Evolutionary conservation across 257 asterid genomes (phyloP), one percentile per base, ranked within the genome.

Genomic region (Cinchona pubescens): DNA sequence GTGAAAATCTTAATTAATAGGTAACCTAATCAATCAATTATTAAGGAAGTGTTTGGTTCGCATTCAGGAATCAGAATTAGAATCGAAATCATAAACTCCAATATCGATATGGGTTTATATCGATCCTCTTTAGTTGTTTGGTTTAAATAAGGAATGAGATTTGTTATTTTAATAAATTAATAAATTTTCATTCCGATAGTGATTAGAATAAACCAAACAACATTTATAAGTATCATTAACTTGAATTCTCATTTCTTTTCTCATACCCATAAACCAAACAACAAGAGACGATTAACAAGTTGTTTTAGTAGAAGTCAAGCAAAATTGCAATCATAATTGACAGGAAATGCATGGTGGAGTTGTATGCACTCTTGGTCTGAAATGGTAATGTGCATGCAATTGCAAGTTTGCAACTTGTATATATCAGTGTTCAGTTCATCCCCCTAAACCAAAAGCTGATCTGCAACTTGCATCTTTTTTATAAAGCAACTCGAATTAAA

Each of bases 221-320:
- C n/a, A n/a, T n/a, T n/a, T n/a, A n/a, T n/a, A n/a, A n/a, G n/a
- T n/a, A n/a, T n/a, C n/a, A n/a, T n/a, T n/a, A n/a, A n/a, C n/a
- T n/a, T n/a, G n/a, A n/a, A n/a, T n/a, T n/a, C n/a, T n/a, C n/a
- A n/a, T n/a, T n/a, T n/a, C n/a, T n/a, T n/a, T n/a, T n/a, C n/a
- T n/a, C n/a, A n/a, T n/a, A n/a, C n/a, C n/a, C n/a, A n/a, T n/a
- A n/a, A n/a, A n/a, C n/a, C n/a, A n/a, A n/a, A n/a, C n/a, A n/a
- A n/a, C n/a, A n/a, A n/a, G n/a, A n/a, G n/a, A n/a, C n/a, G 65
- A 27, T 27, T 59, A 73, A 12, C 77, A 73, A 73, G 49, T 61
- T 19, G 69, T 40, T 37, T 21, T 7, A 38, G n/a, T 16, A 11
- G 69, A 27, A 48, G n/a, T n/a, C n/a, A n/a, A 73, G 49, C 4